phyloP scores from a whole-genome alignment of 2,329 filamentous ascomycete species.

The Pseudocercospora musae region DNA sequence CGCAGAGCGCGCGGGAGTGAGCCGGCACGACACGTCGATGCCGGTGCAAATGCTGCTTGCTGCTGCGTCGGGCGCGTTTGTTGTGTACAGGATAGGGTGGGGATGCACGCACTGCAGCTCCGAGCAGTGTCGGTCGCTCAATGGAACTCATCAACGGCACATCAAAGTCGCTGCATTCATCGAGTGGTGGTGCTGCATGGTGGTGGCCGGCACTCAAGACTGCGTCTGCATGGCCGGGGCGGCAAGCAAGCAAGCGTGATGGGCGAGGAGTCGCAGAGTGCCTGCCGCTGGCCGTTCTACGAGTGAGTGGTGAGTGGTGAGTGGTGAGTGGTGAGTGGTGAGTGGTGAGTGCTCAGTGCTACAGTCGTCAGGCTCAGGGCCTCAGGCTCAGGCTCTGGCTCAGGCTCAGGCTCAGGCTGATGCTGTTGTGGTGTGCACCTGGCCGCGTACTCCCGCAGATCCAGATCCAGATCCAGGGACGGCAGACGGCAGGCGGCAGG shows the following conservation, averaged over 20 bases:
- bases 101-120: too few species aligned
- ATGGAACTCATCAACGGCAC: background rate
- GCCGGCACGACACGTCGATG: background rate
- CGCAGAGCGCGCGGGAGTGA: background rate
- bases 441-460: background rate
- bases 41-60: background rate
- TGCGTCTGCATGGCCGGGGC: background rate
- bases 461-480: too few species aligned
- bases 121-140: background rate
- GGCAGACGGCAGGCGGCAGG: background rate
- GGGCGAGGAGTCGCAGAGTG: background rate
- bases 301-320: too few species aligned
- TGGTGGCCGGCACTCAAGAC: constrained; percentile 1
- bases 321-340: too few species aligned
- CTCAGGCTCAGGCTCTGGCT: background rate
- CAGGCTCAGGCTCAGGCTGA: background rate
- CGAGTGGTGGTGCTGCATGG: background rate
- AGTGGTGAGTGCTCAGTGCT: too few species aligned
- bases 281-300: background rate
- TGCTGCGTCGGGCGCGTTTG: background rate
- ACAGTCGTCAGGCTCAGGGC: background rate
- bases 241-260: background rate
- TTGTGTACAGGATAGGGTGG: constrained; percentile 1
- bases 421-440: background rate
- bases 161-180: background rate